Percentiles rank a stretch among this genome's conserved stretches.
Conservation (phyloP, 2,329 filamentous ascomycete genomes). For the Colletotrichum tanaceti region DNA sequence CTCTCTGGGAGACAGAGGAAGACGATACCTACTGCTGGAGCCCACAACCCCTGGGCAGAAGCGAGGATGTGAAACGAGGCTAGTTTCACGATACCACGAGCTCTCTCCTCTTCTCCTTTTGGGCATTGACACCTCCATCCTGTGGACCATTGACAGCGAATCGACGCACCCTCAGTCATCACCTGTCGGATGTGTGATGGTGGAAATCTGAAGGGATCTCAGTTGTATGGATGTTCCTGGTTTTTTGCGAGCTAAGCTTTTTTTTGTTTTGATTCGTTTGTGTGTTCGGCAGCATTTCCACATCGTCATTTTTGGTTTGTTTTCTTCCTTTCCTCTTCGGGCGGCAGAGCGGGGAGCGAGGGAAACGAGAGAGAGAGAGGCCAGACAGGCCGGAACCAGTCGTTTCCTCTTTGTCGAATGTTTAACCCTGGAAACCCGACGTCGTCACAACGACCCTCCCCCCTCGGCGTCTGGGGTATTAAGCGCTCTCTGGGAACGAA, state of each 20-base stretch:
- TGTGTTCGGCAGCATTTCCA: conserved; percentile 14
- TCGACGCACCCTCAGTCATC: conserved; percentile 26
- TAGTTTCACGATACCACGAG: conserved; percentile 35
- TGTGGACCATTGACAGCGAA: conserved; percentile 34
- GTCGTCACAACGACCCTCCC: conserved; percentile 29
- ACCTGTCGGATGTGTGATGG: conserved; percentile 12
- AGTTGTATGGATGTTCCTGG: conserved; percentile 30
- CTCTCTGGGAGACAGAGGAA: conserved; percentile 6
- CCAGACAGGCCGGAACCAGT: conserved; percentile 27
- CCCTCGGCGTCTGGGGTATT: conserved; percentile 29
- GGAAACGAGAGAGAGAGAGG: neutral
- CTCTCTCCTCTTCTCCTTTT: conserved; percentile 38
- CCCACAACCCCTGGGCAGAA: conserved; percentile 15
- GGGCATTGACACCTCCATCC: conserved; percentile 28
- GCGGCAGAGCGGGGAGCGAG: conserved; percentile 22
- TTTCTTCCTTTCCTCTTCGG: neutral
- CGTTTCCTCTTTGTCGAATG: conserved; percentile 37
- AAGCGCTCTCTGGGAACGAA: conserved; percentile 32
- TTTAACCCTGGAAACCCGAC: conserved; percentile 7
- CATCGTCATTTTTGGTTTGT: too few relatives aligned
- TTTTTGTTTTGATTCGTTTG: conserved; percentile 31
- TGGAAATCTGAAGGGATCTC: conserved; percentile 29
- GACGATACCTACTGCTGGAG: conserved; percentile 15
- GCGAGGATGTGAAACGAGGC: conserved; percentile 36
- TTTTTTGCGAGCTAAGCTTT: conserved; percentile 36